Evolutionary conservation across 345 rosid genomes (phyloP).

Genomic region (Stellera chamaejasme): DNA sequence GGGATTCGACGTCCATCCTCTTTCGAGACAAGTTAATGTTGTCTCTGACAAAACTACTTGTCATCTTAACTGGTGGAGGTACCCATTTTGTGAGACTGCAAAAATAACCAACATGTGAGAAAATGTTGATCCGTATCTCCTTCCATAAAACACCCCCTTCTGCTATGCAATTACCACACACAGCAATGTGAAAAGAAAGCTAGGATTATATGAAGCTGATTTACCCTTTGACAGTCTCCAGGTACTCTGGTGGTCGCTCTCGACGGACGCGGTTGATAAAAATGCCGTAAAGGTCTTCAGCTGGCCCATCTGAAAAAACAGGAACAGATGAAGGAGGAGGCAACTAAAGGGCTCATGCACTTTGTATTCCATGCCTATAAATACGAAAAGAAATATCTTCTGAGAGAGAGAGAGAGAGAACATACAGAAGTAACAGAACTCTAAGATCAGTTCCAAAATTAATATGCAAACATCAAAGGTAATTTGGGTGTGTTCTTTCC

Average conservation of each 20-base stretch:
- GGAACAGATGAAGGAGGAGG: not conserved
- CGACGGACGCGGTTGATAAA: slow-evolving; percentile 73
- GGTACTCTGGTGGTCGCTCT: slow-evolving; percentile 66
- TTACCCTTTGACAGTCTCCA: slow-evolving; percentile 77
- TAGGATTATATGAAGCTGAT: slow-evolving; percentile 10
- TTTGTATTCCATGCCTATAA: not conserved
- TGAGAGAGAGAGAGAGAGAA: too few species aligned
- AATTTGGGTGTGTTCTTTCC: too few species aligned
- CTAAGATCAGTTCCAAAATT: not conserved
- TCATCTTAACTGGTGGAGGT: slow-evolving; percentile 95
- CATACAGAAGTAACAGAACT: too few species aligned
- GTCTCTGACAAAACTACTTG: slow-evolving; percentile 58
- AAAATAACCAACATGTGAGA: slow-evolving; percentile 9
- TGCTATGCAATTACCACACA: slow-evolving; percentile 3
- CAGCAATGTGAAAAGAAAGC: not conserved
- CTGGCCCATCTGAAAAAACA: slow-evolving; percentile 63
- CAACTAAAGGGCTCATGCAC: not conserved
- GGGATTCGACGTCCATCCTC: slow-evolving; percentile 88
- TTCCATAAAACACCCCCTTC: not conserved
- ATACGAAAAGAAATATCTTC: not conserved
- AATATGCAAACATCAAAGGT: not conserved
- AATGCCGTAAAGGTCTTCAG: slow-evolving; percentile 93
- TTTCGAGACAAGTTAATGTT: slow-evolving; percentile 67
- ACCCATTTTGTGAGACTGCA: slow-evolving; percentile 98
- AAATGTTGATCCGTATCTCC: not conserved